Conservation (phyloP, 768 basidiomycete species). For the Termitomyces sp. region DNA sequence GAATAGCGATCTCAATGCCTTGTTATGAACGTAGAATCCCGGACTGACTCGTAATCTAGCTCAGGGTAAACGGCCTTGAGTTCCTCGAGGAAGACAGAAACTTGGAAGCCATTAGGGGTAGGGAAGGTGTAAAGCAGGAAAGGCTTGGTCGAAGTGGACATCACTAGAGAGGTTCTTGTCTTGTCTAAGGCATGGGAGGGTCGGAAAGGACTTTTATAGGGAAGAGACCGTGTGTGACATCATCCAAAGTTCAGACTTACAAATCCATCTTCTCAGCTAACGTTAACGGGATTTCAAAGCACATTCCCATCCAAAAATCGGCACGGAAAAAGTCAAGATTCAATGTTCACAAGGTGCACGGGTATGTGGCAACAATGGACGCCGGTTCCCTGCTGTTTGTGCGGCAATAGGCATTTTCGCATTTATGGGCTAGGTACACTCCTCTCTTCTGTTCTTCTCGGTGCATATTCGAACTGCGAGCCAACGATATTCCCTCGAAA, state of each 20-base stretch:
- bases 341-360: not conserved
- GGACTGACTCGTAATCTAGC: constrained; percentile 38
- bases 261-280: not conserved
- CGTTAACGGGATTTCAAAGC: not conserved
- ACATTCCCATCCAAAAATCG: not conserved
- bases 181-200: not conserved
- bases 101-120: constrained; percentile 58
- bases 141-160: constrained; percentile 30
- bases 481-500: constrained; percentile 71
- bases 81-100: constrained; percentile 56
- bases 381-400: not conserved
- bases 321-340: not conserved
- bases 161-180: not conserved
- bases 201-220: not conserved
- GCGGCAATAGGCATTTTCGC: not conserved
- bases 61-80: constrained; percentile 47
- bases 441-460: constrained; percentile 15
- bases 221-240: not conserved
- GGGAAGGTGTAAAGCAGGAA: constrained; percentile 44
- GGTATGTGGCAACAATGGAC: not conserved
- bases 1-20: not conserved
- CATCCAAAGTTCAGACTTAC: not conserved
- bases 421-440: constrained; percentile 11
- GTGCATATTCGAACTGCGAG: constrained; percentile 41
- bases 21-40: not conserved